Evolutionary conservation across 495 filamentous ascomycete genomes (phyloP).

Genomic region (Pyrenula aspistea): DNA sequence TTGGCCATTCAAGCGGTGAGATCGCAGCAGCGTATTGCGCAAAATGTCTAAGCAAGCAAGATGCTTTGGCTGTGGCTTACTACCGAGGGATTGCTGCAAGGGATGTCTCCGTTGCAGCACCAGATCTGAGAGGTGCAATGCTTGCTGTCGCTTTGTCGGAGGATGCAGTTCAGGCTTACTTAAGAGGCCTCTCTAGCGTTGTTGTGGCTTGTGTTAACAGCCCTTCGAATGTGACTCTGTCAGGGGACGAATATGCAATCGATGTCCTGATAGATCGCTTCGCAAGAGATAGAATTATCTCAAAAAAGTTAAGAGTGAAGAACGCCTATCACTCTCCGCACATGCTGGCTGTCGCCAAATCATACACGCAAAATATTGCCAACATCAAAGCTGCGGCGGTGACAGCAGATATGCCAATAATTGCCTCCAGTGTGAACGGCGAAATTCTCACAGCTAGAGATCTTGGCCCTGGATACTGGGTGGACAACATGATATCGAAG

Average conservation of each 20-base stretch:
- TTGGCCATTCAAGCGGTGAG: conserved; percentile 31
- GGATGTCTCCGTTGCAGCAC: background rate
- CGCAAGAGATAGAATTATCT: conserved; percentile 18
- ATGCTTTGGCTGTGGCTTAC: background rate
- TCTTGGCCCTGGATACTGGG: conserved; percentile 24
- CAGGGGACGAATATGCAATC: conserved; percentile 15
- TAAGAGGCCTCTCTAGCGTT: conserved; percentile 6
- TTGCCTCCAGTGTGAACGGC: conserved; percentile 29
- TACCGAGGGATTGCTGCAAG: background rate
- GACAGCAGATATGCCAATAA: conserved; percentile 1
- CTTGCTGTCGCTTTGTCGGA: conserved; percentile 17
- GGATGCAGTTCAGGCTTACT: conserved; percentile 11
- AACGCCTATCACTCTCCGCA: conserved; percentile 34
- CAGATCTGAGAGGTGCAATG: conserved; percentile 18
- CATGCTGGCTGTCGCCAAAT: conserved; percentile 20
- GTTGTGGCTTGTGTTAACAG: conserved; percentile 23
- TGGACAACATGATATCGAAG: conserved; percentile 27
- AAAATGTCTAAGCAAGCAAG: background rate
- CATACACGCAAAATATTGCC: conserved; percentile 10
- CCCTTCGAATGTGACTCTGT: conserved; percentile 22
- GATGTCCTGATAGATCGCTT: conserved; percentile 18
- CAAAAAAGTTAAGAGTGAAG: conserved; percentile 23
- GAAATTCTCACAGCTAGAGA: conserved; percentile 7
- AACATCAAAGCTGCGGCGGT: conserved; percentile 4
- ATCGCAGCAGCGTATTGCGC: conserved; percentile 18